Evolutionary conservation across 2,329 filamentous ascomycete genomes (phyloP).

Genomic region (Chaetomium sp.): DNA sequence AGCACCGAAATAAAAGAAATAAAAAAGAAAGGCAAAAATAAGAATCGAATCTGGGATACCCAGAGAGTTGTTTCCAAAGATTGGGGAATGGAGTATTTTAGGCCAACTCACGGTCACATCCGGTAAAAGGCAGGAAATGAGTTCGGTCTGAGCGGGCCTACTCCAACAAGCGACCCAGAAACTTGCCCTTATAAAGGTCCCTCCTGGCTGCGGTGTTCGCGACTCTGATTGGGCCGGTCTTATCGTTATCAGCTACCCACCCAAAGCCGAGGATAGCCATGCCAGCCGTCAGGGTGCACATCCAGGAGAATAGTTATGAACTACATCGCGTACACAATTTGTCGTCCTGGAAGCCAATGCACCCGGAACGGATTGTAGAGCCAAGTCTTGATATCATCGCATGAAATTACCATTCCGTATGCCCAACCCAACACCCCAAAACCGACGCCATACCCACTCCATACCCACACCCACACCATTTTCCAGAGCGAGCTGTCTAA

Average conservation of each 20-base stretch:
- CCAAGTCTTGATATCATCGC: not conserved
- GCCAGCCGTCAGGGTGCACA: slow-evolving; percentile 13
- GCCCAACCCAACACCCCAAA: not conserved
- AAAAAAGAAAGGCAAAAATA: slow-evolving; percentile 29
- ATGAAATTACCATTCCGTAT: not conserved
- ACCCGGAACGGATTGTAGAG: not conserved
- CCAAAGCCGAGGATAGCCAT: slow-evolving; percentile 6
- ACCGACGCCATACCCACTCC: not conserved
- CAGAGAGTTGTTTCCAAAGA: slow-evolving; percentile 37
- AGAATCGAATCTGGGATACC: slow-evolving; percentile 36
- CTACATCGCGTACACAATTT: not conserved
- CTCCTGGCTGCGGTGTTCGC: no score
- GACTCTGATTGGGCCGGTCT: not conserved
- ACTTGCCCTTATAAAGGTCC: slow-evolving; percentile 24
- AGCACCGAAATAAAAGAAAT: not conserved
- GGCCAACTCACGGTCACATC: slow-evolving; percentile 40
- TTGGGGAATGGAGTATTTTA: slow-evolving; percentile 37
- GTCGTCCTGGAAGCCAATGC: not conserved
- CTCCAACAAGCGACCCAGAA: slow-evolving; percentile 11
- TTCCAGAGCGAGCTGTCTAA: slow-evolving; percentile 7
- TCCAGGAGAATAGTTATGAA: not conserved
- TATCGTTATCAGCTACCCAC: slow-evolving; percentile 6
- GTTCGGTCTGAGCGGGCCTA: slow-evolving; percentile 38
- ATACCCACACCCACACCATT: not conserved
- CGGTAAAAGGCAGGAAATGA: slow-evolving; percentile 40